Conservation (phyloP, 2,329 filamentous ascomycete species). For the Curvularia hawaiiensis region DNA sequence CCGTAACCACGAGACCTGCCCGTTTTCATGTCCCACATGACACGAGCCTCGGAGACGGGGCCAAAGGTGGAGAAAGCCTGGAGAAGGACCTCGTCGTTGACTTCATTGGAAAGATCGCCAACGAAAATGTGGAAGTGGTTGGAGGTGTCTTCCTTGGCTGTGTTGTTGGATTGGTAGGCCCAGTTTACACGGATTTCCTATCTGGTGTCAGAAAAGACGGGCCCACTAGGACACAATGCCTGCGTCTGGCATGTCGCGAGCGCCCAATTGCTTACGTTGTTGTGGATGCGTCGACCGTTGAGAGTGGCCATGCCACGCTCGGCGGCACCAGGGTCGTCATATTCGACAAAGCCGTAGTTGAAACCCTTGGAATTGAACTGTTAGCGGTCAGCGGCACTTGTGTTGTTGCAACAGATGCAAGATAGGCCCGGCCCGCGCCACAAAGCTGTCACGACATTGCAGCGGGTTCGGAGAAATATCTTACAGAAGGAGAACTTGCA, state of each 20-base stretch:
- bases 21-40: constrained; percentile 99
- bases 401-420: constrained; percentile 15
- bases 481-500: constrained; percentile 64
- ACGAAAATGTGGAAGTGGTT: constrained; percentile 99
- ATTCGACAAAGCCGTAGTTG: constrained; percentile 99
- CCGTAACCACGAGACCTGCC: constrained; percentile 96
- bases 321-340: constrained; percentile 94
- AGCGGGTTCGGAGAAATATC: constrained; percentile 20
- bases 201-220: constrained; percentile 31
- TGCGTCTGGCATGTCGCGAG: not conserved
- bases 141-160: constrained; percentile 95
- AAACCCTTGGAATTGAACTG: constrained; percentile 70
- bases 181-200: constrained; percentile 99
- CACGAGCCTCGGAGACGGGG: constrained; percentile 92
- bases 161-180: constrained; percentile 96
- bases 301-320: constrained; percentile 97
- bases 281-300: constrained; percentile 93
- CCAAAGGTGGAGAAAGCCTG: constrained; percentile 97
- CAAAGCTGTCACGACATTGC: constrained; percentile 17
- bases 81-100: constrained; percentile 92
- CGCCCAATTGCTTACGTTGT: constrained; percentile 69
- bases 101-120: constrained; percentile 95
- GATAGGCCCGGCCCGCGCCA: constrained; percentile 17
- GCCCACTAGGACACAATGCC: constrained; percentile 14
- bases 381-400: constrained; percentile 22